Evolutionary conservation across 768 basidiomycete genomes (phyloP).

Genomic region (Hygrocybe coccinea): DNA sequence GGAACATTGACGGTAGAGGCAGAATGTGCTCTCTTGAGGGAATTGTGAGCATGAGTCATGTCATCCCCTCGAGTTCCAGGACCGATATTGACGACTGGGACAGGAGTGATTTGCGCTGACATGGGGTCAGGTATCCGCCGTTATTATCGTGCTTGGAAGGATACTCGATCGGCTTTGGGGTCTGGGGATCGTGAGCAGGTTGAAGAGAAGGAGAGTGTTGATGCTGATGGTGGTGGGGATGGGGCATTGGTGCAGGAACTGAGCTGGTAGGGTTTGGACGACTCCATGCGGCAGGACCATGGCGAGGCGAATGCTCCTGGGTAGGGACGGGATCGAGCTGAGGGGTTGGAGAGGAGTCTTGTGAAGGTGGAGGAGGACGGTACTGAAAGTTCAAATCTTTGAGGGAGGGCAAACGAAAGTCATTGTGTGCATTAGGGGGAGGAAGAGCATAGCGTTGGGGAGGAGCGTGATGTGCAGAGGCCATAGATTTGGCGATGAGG

Average conservation of each 20-base stretch:
- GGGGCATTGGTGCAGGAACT: slow-evolving; percentile 16
- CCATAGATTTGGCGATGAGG: slow-evolving; percentile 33
- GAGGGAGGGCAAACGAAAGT: slow-evolving; percentile 62
- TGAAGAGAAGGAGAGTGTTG: slow-evolving; percentile 44
- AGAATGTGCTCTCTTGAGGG: slow-evolving; percentile 43
- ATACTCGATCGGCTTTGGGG: slow-evolving; percentile 36
- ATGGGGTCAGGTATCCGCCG: slow-evolving; percentile 44
- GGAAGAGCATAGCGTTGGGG: too few species aligned
- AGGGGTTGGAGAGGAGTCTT: slow-evolving; percentile 28
- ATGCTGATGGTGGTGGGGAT: slow-evolving; percentile 34
- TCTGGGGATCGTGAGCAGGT: slow-evolving; percentile 1
- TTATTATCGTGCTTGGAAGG: slow-evolving; percentile 47
- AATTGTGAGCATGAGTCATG: slow-evolving; percentile 32
- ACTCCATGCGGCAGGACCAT: slow-evolving; percentile 30
- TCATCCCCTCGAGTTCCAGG: slow-evolving; percentile 36
- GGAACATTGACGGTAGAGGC: slow-evolving; percentile 31
- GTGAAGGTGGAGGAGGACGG: slow-evolving; percentile 27
- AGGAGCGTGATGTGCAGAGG: slow-evolving; percentile 49
- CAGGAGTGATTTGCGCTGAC: slow-evolving; percentile 39
- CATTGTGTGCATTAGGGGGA: slow-evolving; percentile 3
- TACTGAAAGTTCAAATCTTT: slow-evolving; percentile 67
- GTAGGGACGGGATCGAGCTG: slow-evolving; percentile 5
- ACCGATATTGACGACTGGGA: slow-evolving; percentile 35
- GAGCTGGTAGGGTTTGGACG: slow-evolving; percentile 15
- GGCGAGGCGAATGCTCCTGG: slow-evolving; percentile 14